A percentile compares a stretch with the other conserved stretches of the same genome.
phyloP scores from a whole-genome alignment of 208 protist genomes.

The Ichthyophonus hoferi region DNA sequence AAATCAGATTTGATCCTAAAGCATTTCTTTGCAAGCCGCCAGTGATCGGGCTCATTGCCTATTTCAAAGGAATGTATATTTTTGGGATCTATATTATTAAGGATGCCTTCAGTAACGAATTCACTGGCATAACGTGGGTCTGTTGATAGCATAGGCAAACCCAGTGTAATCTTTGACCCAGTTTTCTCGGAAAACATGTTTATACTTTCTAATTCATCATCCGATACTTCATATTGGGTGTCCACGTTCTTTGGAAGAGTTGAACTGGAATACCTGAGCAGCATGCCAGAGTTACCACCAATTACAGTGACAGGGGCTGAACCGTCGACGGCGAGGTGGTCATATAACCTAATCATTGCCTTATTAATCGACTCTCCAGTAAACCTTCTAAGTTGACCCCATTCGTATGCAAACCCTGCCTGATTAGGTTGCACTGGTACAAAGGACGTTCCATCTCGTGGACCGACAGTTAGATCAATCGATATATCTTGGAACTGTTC shows the following conservation, averaged over 20 bases:
- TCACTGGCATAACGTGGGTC: neutral
- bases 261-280: neutral
- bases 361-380: neutral
- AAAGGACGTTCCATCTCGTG: no score
- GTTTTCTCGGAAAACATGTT: neutral
- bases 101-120: neutral
- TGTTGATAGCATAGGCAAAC: neutral
- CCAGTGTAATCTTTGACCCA: neutral
- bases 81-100: neutral
- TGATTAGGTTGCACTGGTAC: no score
- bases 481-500: neutral
- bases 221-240: neutral
- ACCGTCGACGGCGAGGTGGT: neutral
- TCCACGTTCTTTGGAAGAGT: neutral
- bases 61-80: neutral
- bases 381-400: neutral
- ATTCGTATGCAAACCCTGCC: neutral
- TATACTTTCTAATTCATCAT: neutral
- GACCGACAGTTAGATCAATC: neutral
- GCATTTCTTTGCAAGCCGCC: neutral
- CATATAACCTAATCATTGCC: neutral
- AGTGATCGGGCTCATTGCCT: neutral
- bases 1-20: neutral
- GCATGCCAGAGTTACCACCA: neutral
- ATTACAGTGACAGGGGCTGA: neutral